Conservation (phyloP, 2,329 filamentous ascomycete genomes). For the Elsinoe australis region DNA sequence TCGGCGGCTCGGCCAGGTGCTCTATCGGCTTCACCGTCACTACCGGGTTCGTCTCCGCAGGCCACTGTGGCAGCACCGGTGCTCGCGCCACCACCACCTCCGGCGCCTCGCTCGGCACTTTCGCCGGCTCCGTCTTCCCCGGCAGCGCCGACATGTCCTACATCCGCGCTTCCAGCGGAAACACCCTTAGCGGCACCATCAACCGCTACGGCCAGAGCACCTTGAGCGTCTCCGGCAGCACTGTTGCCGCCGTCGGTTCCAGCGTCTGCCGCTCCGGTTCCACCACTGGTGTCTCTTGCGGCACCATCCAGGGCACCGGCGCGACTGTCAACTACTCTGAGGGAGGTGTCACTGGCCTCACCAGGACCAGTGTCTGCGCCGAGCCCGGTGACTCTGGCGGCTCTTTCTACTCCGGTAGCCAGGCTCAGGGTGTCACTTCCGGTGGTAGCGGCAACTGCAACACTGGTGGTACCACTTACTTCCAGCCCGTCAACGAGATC, state of each 20-base stretch:
- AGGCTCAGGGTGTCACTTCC: conserved; percentile 15
- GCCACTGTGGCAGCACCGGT: conserved; percentile 3
- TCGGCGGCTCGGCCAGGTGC: background rate
- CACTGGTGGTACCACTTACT: conserved; percentile 6
- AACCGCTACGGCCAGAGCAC: conserved; percentile 13
- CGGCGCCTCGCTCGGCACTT: background rate
- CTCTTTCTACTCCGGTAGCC: conserved; percentile 9
- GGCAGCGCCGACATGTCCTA: conserved; percentile 11
- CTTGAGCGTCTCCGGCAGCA: conserved; percentile 1
- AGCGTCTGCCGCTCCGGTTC: conserved; percentile 12
- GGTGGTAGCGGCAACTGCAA: conserved; percentile 8
- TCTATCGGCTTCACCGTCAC: conserved; percentile 14
- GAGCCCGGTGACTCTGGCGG: conserved; percentile 15
- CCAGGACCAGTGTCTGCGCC: conserved; percentile 11
- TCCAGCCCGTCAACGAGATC: conserved; percentile 12
- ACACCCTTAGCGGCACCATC: conserved; percentile 10
- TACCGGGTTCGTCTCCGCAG: conserved; percentile 4
- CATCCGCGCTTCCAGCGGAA: conserved; percentile 9
- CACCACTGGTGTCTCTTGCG: conserved; percentile 11
- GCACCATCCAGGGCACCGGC: background rate
- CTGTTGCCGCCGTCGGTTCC: conserved; percentile 1
- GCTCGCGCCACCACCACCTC: background rate
- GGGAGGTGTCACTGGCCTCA: conserved; percentile 7
- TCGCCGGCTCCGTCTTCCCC: conserved; percentile 9
- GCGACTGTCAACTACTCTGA: conserved; percentile 10